A percentile compares a stretch with the other conserved stretches of the same genome.
Conservation (phyloP, 805 yeast species). For the Isabelozyma gotoi region DNA sequence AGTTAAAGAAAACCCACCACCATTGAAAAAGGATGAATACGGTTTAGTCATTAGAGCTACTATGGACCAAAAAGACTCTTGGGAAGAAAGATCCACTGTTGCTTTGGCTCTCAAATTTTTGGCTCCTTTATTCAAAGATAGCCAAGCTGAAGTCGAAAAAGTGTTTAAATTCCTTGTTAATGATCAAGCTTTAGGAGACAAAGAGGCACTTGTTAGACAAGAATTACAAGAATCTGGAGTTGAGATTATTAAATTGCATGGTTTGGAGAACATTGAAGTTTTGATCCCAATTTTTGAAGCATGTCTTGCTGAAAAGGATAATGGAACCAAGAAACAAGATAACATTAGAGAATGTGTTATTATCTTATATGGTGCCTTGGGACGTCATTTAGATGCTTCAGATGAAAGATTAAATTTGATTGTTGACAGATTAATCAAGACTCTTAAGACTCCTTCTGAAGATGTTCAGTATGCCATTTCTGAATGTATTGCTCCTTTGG, state of each 20-base stretch:
- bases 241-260: conserved; percentile 64
- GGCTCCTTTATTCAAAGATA: conserved; percentile 44
- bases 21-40: conserved; percentile 73
- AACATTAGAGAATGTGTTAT: conserved; percentile 75
- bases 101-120: conserved; percentile 65
- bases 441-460: conserved; percentile 85
- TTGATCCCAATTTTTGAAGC: conserved; percentile 81
- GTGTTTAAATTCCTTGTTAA: conserved; percentile 65
- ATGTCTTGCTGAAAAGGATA: conserved; percentile 53
- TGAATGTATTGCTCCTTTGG: conserved; percentile 82
- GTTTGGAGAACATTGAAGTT: conserved; percentile 63
- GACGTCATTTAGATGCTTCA: conserved; percentile 68
- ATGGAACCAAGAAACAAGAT: conserved; percentile 52
- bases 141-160: conserved; percentile 41
- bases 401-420: conserved; percentile 69
- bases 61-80: conserved; percentile 63
- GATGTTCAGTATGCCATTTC: conserved; percentile 87
- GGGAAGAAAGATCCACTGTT: conserved; percentile 84
- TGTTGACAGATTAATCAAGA: conserved; percentile 65
- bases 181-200: conserved; percentile 71
- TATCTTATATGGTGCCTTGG: conserved; percentile 87
- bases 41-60: conserved; percentile 72
- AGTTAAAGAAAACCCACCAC: conserved; percentile 66
- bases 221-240: conserved; percentile 91
- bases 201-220: conserved; percentile 67